Conservation (phyloP, 2,329 filamentous ascomycete genomes). For the Cytospora piceicola region DNA sequence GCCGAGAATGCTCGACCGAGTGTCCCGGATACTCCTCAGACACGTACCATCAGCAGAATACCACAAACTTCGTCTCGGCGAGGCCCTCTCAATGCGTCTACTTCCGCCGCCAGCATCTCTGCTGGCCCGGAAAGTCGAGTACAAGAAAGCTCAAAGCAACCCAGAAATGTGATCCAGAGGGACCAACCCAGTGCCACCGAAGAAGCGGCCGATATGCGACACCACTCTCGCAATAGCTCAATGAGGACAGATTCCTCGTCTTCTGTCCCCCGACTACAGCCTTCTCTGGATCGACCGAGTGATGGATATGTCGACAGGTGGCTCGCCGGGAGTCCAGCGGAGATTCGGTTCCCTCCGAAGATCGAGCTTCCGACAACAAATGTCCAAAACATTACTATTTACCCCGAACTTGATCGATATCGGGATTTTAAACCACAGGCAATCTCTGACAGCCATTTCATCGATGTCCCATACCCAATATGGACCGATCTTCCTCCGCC, state of each 20-base stretch:
- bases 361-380: slow-evolving; percentile 45
- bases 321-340: slow-evolving; percentile 49
- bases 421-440: slow-evolving; percentile 49
- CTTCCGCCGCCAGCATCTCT: slow-evolving; percentile 40
- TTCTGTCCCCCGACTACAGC: slow-evolving; percentile 46
- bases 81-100: slow-evolving; percentile 37
- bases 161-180: slow-evolving; percentile 51
- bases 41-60: slow-evolving; percentile 40
- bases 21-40: slow-evolving; percentile 7
- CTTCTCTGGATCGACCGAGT: slow-evolving; percentile 41
- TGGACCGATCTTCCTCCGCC: slow-evolving; percentile 69
- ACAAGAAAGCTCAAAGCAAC: slow-evolving; percentile 40
- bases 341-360: slow-evolving; percentile 48
- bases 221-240: slow-evolving; percentile 42
- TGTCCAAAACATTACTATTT: slow-evolving; percentile 52
- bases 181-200: slow-evolving; percentile 54
- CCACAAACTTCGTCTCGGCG: slow-evolving; percentile 42
- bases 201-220: slow-evolving; percentile 41
- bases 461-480: slow-evolving; percentile 59
- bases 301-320: slow-evolving; percentile 47
- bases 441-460: slow-evolving; percentile 40
- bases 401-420: slow-evolving; percentile 67
- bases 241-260: slow-evolving; percentile 49
- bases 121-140: slow-evolving; percentile 42
- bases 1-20: slow-evolving; percentile 31